Conservation (phyloP, 2,329 filamentous ascomycete species). For the Aspergillus fischeri region DNA sequence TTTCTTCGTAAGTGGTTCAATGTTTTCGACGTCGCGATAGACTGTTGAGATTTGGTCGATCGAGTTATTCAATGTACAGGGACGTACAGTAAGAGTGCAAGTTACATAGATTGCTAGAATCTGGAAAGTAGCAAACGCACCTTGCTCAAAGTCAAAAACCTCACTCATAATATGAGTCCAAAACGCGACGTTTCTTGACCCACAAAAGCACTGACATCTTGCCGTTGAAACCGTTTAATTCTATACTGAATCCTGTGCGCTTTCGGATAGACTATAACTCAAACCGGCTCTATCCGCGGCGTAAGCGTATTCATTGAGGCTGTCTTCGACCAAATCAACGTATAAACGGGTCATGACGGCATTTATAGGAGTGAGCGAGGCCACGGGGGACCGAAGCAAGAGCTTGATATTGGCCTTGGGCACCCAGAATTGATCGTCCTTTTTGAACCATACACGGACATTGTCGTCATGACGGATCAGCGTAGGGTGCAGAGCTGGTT, state of each 20-base stretch:
- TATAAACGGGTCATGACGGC: slow-evolving; percentile 75
- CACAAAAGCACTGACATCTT: slow-evolving; percentile 85
- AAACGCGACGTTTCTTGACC: slow-evolving; percentile 72
- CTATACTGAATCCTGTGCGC: slow-evolving; percentile 68
- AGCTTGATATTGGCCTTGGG: slow-evolving; percentile 86
- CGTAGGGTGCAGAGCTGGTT: slow-evolving; percentile 68
- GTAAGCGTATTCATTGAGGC: slow-evolving; percentile 68
- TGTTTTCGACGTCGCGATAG: no score
- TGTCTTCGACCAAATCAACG: slow-evolving; percentile 68
- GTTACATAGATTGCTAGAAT: no score
- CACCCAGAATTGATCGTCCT: slow-evolving; percentile 98
- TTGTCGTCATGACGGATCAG: slow-evolving; percentile 79
- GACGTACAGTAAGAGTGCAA: no score
- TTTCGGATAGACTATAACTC: slow-evolving; percentile 71
- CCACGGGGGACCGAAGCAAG: slow-evolving; percentile 72
- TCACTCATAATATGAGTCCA: slow-evolving; percentile 67
- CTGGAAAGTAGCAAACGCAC: no score
- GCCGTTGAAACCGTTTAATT: slow-evolving; percentile 89
- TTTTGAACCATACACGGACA: slow-evolving; percentile 92
- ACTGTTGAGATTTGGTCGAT: no score
- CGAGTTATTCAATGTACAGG: no score
- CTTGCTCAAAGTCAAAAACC: no score
- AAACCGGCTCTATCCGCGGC: slow-evolving; percentile 91
- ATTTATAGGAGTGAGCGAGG: slow-evolving; percentile 74
- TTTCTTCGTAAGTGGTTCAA: no score